phyloP scores from a whole-genome alignment of 1,284 basidiomycete species.

The Inonotus obliquus region DNA sequence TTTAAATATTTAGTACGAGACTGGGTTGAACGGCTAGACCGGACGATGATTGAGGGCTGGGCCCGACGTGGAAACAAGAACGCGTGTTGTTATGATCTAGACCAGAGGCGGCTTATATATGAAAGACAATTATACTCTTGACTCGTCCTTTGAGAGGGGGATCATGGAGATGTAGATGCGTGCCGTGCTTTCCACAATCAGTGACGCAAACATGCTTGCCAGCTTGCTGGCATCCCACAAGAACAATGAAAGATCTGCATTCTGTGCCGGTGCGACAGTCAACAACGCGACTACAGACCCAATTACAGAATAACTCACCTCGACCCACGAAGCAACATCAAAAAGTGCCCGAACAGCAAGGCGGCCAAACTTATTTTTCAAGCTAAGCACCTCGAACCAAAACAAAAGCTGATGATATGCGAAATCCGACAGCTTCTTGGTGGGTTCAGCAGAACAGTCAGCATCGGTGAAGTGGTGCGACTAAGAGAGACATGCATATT shows the following conservation, averaged over 20 bases:
- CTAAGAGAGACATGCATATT: slow-evolving; percentile 8
- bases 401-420: slow-evolving; percentile 16
- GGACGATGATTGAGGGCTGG: not conserved
- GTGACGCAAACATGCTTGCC: slow-evolving; percentile 13
- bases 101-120: not conserved
- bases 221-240: slow-evolving; percentile 11
- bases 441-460: not conserved
- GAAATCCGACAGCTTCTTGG: slow-evolving; percentile 13
- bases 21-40: not conserved
- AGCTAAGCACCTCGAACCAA: slow-evolving; percentile 21
- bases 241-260: not conserved
- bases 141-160: slow-evolving; percentile 20
- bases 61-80: not conserved
- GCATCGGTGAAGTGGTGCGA: not conserved
- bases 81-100: not conserved
- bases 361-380: slow-evolving; percentile 12
- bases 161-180: slow-evolving; percentile 26
- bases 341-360: not conserved
- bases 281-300: not conserved
- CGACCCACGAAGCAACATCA: not conserved
- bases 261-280: not conserved
- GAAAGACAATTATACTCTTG: not conserved
- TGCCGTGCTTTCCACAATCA: slow-evolving; percentile 20
- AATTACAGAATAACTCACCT: not conserved
- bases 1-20: not conserved